Conservation (phyloP, 2,329 filamentous ascomycete genomes). For the Orbilia brochopaga region DNA sequence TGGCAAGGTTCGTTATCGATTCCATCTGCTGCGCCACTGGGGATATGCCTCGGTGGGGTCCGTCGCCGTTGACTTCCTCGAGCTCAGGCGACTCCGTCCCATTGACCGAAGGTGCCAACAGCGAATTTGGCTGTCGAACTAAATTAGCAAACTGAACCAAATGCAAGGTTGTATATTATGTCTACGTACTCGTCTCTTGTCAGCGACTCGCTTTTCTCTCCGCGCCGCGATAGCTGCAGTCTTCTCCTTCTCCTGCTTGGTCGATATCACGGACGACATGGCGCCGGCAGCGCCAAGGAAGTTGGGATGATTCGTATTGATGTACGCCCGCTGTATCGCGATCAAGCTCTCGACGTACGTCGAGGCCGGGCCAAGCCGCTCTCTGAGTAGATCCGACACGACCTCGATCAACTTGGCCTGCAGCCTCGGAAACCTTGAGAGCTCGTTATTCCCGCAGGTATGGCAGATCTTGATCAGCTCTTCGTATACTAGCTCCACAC, state of each 20-base stretch:
- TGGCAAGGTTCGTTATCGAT: conserved; percentile 59
- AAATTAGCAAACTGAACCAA: neutral
- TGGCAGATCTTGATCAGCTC: conserved; percentile 99
- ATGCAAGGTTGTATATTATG: neutral
- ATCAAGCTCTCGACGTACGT: conserved; percentile 95
- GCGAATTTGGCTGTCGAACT: conserved; percentile 51
- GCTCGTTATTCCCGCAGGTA: conserved; percentile 93
- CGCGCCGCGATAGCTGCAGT: conserved; percentile 77
- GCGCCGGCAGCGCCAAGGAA: conserved; percentile 95
- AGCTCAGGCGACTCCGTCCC: conserved; percentile 72
- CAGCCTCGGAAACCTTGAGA: conserved; percentile 86
- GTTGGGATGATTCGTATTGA: conserved; percentile 99
- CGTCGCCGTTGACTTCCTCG: conserved; percentile 63
- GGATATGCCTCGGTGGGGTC: conserved; percentile 39
- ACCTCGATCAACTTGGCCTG: conserved; percentile 98
- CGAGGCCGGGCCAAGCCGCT: conserved; percentile 87
- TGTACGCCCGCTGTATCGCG: conserved; percentile 95
- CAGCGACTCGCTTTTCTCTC: conserved; percentile 76
- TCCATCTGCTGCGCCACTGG: conserved; percentile 50
- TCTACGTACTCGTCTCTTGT: conserved; percentile 48
- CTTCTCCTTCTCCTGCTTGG: conserved; percentile 94
- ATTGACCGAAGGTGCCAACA: conserved; percentile 64
- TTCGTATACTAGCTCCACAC: conserved; percentile 97
- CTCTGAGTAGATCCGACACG: conserved; percentile 90
- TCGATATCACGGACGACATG: conserved; percentile 95